phyloP scores from a whole-genome alignment of 2,329 filamentous ascomycete genomes.

The Xylaria multiplex region DNA sequence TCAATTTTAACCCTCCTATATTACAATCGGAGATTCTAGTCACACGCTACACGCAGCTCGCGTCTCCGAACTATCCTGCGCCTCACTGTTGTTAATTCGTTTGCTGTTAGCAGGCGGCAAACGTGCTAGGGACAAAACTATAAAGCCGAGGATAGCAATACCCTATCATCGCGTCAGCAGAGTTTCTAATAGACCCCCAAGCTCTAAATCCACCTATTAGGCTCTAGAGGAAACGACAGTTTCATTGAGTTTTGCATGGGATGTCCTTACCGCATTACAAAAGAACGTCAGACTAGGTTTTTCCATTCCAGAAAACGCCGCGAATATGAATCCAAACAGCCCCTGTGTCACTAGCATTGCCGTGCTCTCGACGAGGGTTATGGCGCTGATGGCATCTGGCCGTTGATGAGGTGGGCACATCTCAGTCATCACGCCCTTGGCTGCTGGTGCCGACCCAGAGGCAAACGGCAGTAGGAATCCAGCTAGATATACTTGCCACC shows the following conservation, averaged over 20 bases:
- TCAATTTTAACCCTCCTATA: background rate
- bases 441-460: conserved; percentile 74
- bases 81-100: conserved; percentile 51
- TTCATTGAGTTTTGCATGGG: background rate
- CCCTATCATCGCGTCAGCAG: conserved; percentile 51
- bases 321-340: conserved; percentile 74
- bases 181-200: background rate
- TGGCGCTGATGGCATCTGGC: conserved; percentile 73
- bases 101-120: conserved; percentile 58
- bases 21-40: background rate
- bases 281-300: conserved; percentile 72
- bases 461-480: conserved; percentile 73
- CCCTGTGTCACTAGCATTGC: conserved; percentile 71
- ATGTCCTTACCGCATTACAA: conserved; percentile 67
- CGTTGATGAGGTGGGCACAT: conserved; percentile 72
- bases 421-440: conserved; percentile 77
- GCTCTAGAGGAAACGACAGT: background rate
- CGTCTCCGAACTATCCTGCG: background rate
- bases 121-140: conserved; percentile 55
- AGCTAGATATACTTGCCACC: conserved; percentile 76
- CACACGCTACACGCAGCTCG: background rate
- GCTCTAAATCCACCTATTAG: background rate
- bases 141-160: conserved; percentile 63
- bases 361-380: conserved; percentile 76
- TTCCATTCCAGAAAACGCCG: conserved; percentile 68